Percentiles rank a stretch among this genome's conserved stretches.
Evolutionary conservation across 2,329 filamentous ascomycete species (phyloP).

Genomic region (Trichoderma atrobrunneum): DNA sequence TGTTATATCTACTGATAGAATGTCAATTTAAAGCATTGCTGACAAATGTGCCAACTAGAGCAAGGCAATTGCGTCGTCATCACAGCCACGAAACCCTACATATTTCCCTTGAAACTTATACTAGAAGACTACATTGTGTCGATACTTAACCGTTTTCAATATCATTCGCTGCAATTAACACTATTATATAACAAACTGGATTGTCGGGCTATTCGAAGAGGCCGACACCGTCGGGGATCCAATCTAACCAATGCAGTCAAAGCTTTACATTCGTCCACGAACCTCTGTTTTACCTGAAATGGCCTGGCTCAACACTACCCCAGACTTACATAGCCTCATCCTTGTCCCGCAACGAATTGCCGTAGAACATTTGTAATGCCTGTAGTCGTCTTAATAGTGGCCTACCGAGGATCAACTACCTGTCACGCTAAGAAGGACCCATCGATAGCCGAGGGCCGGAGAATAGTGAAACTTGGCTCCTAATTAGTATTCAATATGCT

Average conservation of each 20-base stretch:
- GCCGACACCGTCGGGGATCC: neutral
- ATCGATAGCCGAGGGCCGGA: neutral
- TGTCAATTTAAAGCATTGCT: fast-evolving
- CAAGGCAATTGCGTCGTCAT: neutral
- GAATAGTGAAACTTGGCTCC: neutral
- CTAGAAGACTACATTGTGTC: neutral
- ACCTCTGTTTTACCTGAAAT: neutral
- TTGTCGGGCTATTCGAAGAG: neutral
- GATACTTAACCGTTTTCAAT: fast-evolving
- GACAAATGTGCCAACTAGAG: neutral
- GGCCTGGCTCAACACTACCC: neutral
- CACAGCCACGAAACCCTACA: neutral
- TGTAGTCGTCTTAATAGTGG: neutral
- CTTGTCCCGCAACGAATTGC: neutral
- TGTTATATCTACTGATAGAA: neutral
- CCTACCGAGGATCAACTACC: neutral
- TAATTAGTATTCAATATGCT: neutral
- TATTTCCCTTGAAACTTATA: no score
- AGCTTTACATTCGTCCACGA: neutral
- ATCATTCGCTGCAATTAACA: fast-evolving
- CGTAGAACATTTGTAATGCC: neutral
- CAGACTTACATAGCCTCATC: neutral
- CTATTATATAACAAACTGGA: neutral
- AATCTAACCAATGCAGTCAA: neutral
- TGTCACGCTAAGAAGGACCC: neutral